Evolutionary conservation across 768 basidiomycete species (phyloP).

Genomic region (Russula sp.): DNA sequence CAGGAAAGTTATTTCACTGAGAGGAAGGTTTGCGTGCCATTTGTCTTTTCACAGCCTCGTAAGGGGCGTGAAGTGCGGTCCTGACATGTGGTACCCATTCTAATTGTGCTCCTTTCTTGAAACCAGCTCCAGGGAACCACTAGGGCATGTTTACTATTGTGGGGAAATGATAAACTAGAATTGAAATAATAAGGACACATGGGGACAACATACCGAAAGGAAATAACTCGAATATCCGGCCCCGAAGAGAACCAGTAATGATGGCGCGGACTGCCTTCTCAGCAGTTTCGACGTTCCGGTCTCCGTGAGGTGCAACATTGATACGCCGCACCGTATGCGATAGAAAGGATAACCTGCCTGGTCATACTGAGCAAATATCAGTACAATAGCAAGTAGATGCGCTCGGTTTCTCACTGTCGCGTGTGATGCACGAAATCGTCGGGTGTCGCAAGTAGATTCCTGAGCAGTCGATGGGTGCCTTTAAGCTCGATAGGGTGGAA

Average conservation of each 20-base stretch:
- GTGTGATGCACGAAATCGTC: conserved; percentile 34
- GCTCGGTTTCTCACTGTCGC: conserved; percentile 31
- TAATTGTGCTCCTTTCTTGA: conserved; percentile 20
- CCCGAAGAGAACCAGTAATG: not conserved
- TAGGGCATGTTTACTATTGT: conserved; percentile 22
- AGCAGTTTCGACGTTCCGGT: conserved; percentile 13
- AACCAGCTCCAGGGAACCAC: conserved; percentile 26
- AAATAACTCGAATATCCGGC: conserved; percentile 9
- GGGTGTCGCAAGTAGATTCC: conserved; percentile 32
- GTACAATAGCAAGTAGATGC: not conserved
- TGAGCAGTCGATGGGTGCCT: conserved; percentile 30
- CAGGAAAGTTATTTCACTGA: not conserved
- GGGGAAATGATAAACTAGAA: not conserved
- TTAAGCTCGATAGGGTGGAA: conserved; percentile 7
- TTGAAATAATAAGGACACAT: not conserved
- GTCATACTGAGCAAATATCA: conserved; percentile 7
- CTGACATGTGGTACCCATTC: conserved; percentile 19
- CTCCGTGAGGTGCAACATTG: conserved; percentile 15
- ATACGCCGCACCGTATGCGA: conserved; percentile 21
- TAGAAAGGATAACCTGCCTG: conserved; percentile 13
- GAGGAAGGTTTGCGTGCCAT: not conserved
- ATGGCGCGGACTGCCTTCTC: conserved; percentile 15
- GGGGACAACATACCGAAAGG: conserved; percentile 4
- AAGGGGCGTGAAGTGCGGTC: conserved; percentile 22
- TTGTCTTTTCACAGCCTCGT: conserved; percentile 13